Base-by-base conservation (phyloP, 768 basidiomycete species). In the Termitomyces sp. region DNA sequence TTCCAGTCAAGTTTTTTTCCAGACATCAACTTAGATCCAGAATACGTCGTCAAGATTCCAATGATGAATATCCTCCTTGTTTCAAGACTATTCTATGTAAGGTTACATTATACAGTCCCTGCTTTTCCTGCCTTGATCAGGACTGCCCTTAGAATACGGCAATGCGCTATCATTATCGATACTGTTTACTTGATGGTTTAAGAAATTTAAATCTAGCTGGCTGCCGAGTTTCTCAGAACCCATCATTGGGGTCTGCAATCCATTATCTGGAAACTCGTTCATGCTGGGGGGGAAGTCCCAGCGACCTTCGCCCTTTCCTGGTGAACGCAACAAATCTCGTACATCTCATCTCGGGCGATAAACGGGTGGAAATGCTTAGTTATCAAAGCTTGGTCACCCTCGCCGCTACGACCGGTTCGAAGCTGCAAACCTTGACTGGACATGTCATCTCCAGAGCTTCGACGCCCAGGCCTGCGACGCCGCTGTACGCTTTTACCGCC, bases 31-130 rank as follows among this genome's bases (percentile, higher is more conserved):
- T 3, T 12, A 20, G 35, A 40, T 26, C 10, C 26, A 30, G 26
- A 22, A n/a, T 26, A 26, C 18, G 9, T 24, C 7, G 4, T 26
- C n/a, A 51, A 45, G 38, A 10, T 36, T 12, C 38, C 30, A 40
- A 46, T 8, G 28, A 12, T 14, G 4, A 53, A 53, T 32, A 42
- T 58, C 18, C 14, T 47, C 14, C 57, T 58, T 16, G 52, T 58
- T n/a, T 58, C 57, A 3, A 58, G 48, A 42, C 38, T 53, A n/a
- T 58, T 53, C 20, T 42, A 48, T 14, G 52, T 58, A 22, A 53
- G 57, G 16, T 12, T 9, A 24, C 8, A 9, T 26, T 12, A 0
- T 36, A 13, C 22, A 24, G 36, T 1, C 6, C 33, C 24, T 33
- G 10, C 2, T 12, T 51, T 32, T 24, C 13, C 35, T 2, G 4